Base-by-base conservation (phyloP, 805 yeast species). In the Blastobotrys americana region DNA sequence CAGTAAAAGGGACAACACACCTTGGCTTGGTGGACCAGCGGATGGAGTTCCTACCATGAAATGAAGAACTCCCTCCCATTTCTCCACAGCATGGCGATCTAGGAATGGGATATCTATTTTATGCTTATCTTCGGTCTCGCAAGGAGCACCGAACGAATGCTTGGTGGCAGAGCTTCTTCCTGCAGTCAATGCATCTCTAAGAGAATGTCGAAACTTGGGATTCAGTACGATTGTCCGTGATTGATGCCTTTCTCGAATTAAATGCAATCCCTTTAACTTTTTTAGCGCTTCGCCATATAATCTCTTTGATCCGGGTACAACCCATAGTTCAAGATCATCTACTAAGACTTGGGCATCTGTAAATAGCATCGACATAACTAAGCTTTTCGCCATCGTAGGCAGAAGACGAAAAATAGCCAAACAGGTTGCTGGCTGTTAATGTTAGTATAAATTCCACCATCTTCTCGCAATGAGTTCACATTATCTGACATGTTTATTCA, bases 61-160 rank as follows among this genome's bases (percentile, higher is more conserved):
- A 70, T 93, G 97, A 55, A 93, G 70, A 54, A 93, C 90, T 5
- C 86, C 78, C 60, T 93, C 99, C 98, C 98, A 93, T 59, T 84
- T 87, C 38, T 73, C 76, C 4, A 87, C 74, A 10, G 96, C 95
- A 64, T 87, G 89, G 34, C 70, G 70, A 53, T 86, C 94, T 39
- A 90, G 68, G 55, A 81, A 82, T 31, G 71, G 73, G n/a, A 79
- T 64, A 39, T 76, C 79, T 3, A 84, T 82, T 23, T 67, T 67
- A 44, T 76, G 74, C 37, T 76, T 73, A 49, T 79, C 80, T 5
- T 71, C 69, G 33, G 72, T 67, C 17, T 75, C 74, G 43, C 78
- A 74, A 28, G 84, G 73, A 37, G 77, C 78, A n/a, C 94, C 96
- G 68, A 86, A 85, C 2, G 94, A 80, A 56, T 75, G 74, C 41